These are phyloP conservation scores for Ceratocystis diversiconidia DNA, from an alignment of 2,329 filamentous ascomycete genomes.

Conservation along the genomic window DNA sequence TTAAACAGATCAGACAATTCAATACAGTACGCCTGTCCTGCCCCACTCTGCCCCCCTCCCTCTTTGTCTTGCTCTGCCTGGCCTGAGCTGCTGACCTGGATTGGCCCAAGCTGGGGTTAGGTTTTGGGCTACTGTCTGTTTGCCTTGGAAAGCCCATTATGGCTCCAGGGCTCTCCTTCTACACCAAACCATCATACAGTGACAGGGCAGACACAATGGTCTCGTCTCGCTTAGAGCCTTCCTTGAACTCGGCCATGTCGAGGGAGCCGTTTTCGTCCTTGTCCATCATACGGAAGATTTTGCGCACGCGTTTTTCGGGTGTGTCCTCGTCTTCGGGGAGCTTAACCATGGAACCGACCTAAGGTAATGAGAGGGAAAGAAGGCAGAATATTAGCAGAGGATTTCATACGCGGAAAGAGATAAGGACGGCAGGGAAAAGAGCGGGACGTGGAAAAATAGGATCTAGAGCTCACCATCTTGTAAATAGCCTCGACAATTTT, in stretches of 20 bases:
- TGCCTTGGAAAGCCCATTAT: too few species aligned
- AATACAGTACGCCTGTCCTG: background rate
- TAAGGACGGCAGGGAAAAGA: background rate
- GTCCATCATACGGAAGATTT: slow-evolving; percentile 99
- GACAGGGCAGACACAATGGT: slow-evolving; percentile 96
- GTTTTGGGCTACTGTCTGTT: too few species aligned
- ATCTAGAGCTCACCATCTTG: slow-evolving; percentile 64
- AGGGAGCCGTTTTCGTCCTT: slow-evolving; percentile 98
- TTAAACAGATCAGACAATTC: background rate
- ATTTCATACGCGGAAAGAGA: background rate
- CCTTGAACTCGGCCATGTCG: slow-evolving; percentile 97
- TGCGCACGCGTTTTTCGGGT: slow-evolving; percentile 90
- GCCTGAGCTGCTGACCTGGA: background rate
- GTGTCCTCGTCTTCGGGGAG: slow-evolving; percentile 97
- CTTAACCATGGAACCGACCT: slow-evolving; percentile 99
- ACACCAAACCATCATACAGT: slow-evolving; percentile 91
- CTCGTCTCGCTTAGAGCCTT: slow-evolving; percentile 96
- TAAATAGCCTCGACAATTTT: slow-evolving; percentile 98
- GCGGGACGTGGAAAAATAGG: slow-evolving; percentile 17
- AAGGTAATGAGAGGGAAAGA: background rate
- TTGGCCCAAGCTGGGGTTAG: too few species aligned
- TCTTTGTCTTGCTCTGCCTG: background rate
- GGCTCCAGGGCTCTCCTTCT: slow-evolving; percentile 16
- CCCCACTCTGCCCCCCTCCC: background rate
- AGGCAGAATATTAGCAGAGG: background rate